Evolutionary conservation across 2,329 filamentous ascomycete genomes (phyloP), one percentile per base, ranked within the genome.

Genomic region (Rutstroemia sydowiana): DNA sequence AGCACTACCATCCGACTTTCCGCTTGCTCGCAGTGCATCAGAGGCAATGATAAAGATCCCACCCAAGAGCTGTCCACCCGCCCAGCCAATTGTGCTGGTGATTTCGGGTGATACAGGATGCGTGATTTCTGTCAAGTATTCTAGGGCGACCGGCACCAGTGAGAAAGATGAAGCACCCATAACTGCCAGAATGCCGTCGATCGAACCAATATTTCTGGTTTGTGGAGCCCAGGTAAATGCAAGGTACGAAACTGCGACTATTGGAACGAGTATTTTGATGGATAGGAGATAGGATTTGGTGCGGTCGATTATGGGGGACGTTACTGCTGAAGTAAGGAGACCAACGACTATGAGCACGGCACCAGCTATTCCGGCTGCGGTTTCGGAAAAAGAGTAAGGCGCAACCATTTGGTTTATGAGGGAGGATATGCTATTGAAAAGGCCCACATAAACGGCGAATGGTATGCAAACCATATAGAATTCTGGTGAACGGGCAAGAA

Each of bases 341-440:
- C 93, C 93, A 48, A 93, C 87, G 43, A 95, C 76, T 65, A 97
- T 97, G 31, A 97, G 78, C 8, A 97, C 70, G 0, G 87, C 93
- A 57, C 93, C 93, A 10, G 85, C 89, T 62, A 97, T 91, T 31
- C 93, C 93, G 20, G 92, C 88, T 51, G 95, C 78, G 58, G 85
- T 85, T 66, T 95, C 86, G 54, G 73, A 78, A 76, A 89, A 95
- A 62, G 82, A 87, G 70, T 96, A 92, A 0, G 93, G 93, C 36
- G 80, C 74, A 57, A 97, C 79, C 66, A 97, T 88, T 66, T 96
- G 92, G 72, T 92, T 95, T 9, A 97, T 76, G 1, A 97, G 79
- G 1, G 87, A 87, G 45, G 90, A 95, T 59, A 91, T 75, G 59
- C 86, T 86, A 75, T 97, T 97, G 82, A 98, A 98, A 72, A 93